Evolutionary conservation across 1,139 yeast species (phyloP), one percentile per base, ranked within the genome.

Genomic region (Geotrichum australiense): DNA sequence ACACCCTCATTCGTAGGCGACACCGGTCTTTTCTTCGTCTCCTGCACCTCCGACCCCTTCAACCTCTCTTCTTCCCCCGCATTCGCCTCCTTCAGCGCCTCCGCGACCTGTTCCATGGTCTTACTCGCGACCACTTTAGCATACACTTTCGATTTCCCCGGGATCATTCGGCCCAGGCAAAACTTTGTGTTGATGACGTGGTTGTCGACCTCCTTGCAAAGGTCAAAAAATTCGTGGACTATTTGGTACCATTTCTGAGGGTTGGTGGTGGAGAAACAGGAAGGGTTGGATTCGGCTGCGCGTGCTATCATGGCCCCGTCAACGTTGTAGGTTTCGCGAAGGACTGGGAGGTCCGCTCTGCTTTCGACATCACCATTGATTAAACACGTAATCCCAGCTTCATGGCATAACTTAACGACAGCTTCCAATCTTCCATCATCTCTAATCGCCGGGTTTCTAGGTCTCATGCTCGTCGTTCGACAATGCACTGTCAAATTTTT

Each of bases 241-340:
- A 76, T 65, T 20, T 65, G 58, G 25, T 64, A 67, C 81, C 91
- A 83, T 0, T 7, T 23, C 25, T 23, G 25, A 23, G 68, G 35
- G 70, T 56, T 5, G 52, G 49, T 5, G 39, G 38, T 5, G 30
- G 53, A 47, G 58, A 91, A 91, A 37, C 86, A 80, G 1, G 94
- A 72, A 5, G 95, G 91, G 56, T 91, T 89, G 7, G 73, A 58
- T 61, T 91, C 97, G 0, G 96, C 97, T 24, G 79, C 77, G 39
- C 87, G 83, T 1, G 96, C 98, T 52, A 89, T 79, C 98, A 91
- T 91, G 5, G 86, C 91, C 2, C 97, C 95, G 44, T 74, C 74
- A 2, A 70, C 65, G 0, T 78, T 77, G 55, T 74, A 76, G 19
- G 63, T 63, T 5, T 61, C 53, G 52, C 76, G 79, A 36, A 89